These are phyloP conservation scores for Pseudocercospora macadamiae DNA, from an alignment of 2,329 filamentous ascomycete species.

Conservation along the genomic window DNA sequence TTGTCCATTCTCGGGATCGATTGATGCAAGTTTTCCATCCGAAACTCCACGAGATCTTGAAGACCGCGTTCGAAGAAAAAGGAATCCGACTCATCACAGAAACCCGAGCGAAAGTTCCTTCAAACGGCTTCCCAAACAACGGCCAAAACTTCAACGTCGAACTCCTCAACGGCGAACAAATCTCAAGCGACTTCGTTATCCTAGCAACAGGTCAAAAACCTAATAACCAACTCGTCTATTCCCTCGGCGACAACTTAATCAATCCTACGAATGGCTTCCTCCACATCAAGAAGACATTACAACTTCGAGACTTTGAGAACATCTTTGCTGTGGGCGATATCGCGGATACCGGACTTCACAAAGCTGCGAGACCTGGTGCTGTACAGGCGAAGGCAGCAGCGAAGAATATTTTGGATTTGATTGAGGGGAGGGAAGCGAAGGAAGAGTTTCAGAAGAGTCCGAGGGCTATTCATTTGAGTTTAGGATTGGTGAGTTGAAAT, in stretches of 20 bases:
- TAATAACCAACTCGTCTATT: slow-evolving; percentile 54
- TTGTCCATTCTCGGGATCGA: slow-evolving; percentile 60
- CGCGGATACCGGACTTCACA: slow-evolving; percentile 56
- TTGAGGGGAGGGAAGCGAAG: slow-evolving; percentile 32
- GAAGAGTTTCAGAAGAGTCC: slow-evolving; percentile 13
- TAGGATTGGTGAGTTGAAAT: too few species aligned
- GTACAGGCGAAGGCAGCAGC: slow-evolving; percentile 58
- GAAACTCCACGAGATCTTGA: slow-evolving; percentile 43
- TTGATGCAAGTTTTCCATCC: slow-evolving; percentile 58
- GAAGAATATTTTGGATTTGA: slow-evolving; percentile 57
- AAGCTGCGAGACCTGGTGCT: slow-evolving; percentile 57
- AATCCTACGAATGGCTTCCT: slow-evolving; percentile 30
- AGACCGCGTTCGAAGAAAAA: slow-evolving; percentile 50
- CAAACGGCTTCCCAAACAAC: slow-evolving; percentile 29
- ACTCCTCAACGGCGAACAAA: slow-evolving; percentile 49
- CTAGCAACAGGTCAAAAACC: slow-evolving; percentile 64
- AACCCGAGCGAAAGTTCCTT: slow-evolving; percentile 31
- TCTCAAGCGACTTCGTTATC: slow-evolving; percentile 59
- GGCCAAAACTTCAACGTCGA: slow-evolving; percentile 40
- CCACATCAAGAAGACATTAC: slow-evolving; percentile 59
- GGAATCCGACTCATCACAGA: slow-evolving; percentile 57
- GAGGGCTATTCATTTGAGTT: slow-evolving; percentile 22
- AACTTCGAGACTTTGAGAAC: slow-evolving; percentile 57
- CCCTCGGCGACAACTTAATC: slow-evolving; percentile 48
- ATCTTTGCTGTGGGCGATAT: slow-evolving; percentile 69